Conservation (phyloP, 768 basidiomycete genomes). For the Amanita jacksonii region DNA sequence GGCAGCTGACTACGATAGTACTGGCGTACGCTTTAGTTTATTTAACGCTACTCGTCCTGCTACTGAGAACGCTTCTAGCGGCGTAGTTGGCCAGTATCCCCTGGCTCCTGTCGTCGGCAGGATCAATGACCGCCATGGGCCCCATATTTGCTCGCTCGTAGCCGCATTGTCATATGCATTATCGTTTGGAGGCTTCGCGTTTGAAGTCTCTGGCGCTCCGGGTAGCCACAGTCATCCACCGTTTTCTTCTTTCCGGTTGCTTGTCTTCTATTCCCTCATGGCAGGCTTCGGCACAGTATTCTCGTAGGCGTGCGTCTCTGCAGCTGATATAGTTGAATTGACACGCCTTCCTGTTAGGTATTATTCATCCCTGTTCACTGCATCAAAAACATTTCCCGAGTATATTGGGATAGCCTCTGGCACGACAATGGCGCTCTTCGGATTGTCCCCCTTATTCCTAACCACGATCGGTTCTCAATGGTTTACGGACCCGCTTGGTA, state of each 20-base stretch:
- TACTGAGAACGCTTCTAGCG: slow-evolving; percentile 31
- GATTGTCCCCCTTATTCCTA: slow-evolving; percentile 72
- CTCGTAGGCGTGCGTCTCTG: slow-evolving; percentile 43
- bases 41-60: background rate
- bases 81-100: slow-evolving; percentile 77
- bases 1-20: slow-evolving; percentile 70
- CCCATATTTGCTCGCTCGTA: slow-evolving; percentile 55
- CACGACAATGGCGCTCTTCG: slow-evolving; percentile 61
- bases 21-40: slow-evolving; percentile 46
- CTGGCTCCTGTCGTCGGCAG: slow-evolving; percentile 62
- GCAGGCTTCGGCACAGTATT: slow-evolving; percentile 61
- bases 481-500: slow-evolving; percentile 40
- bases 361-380: slow-evolving; percentile 69
- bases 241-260: slow-evolving; percentile 35
- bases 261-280: slow-evolving; percentile 51
- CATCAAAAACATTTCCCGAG: slow-evolving; percentile 58
- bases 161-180: slow-evolving; percentile 47
- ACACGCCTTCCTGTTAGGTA: slow-evolving; percentile 27
- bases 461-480: slow-evolving; percentile 52
- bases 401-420: slow-evolving; percentile 62
- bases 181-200: slow-evolving; percentile 57
- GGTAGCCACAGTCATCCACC: slow-evolving; percentile 28
- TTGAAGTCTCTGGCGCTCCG: slow-evolving; percentile 40
- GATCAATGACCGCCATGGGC: slow-evolving; percentile 56
- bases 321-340: background rate